A percentile compares a stretch with the other conserved stretches of the same genome.
These are phyloP conservation scores for Rhamnella rubrinervis DNA, from an alignment of 331 rosid species.

Conservation along the genomic window DNA sequence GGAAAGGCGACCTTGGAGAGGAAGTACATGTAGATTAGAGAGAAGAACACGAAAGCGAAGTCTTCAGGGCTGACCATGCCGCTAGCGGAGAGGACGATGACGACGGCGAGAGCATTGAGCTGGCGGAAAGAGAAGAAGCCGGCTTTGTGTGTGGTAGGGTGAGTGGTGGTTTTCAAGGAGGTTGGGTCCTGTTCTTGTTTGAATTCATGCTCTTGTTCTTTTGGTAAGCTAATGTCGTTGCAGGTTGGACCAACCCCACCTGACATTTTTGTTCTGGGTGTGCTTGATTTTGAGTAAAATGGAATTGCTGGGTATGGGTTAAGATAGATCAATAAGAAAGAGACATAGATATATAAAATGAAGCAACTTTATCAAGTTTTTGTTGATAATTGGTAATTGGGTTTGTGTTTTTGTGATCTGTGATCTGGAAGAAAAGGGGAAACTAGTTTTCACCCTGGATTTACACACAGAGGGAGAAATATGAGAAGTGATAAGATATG, in stretches of 20 bases:
- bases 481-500: background rate
- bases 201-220: constrained; percentile 39
- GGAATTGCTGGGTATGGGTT: too few relatives aligned
- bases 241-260: constrained; percentile 78
- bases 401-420: background rate
- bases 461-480: background rate
- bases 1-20: constrained; percentile 64
- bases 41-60: constrained; percentile 54
- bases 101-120: constrained; percentile 50
- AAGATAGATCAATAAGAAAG: too few relatives aligned
- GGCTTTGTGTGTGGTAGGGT: constrained; percentile 10
- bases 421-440: too few relatives aligned
- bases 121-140: constrained; percentile 56
- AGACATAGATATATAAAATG: background rate
- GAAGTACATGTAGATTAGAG: constrained; percentile 53
- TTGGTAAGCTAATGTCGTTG: constrained; percentile 56
- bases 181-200: constrained; percentile 13
- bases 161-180: constrained; percentile 6
- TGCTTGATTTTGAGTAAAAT: too few relatives aligned
- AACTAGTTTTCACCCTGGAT: too few relatives aligned
- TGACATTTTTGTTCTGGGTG: constrained; percentile 44
- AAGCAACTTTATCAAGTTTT: too few relatives aligned
- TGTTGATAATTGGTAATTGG: too few relatives aligned
- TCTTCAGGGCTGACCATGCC: constrained; percentile 70
- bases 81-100: constrained; percentile 56